These are phyloP conservation scores for Filosporella fistucella DNA, from an alignment of 495 filamentous ascomycete genomes.

Conservation along the genomic window DNA sequence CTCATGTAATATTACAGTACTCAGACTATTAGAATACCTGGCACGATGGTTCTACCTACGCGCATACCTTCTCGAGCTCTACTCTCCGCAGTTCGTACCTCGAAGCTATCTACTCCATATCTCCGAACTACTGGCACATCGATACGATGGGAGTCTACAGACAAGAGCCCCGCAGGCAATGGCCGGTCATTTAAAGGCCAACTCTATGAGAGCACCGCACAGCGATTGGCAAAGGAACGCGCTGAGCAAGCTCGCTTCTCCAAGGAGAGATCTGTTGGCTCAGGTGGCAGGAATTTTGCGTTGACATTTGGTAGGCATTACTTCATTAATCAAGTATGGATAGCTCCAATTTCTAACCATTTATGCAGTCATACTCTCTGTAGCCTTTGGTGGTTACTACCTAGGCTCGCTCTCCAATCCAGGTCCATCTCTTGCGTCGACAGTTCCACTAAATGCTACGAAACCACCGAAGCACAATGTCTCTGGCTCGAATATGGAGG, in stretches of 20 bases:
- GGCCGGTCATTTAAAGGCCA: constrained; percentile 72
- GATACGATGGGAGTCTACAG: constrained; percentile 18
- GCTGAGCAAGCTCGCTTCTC: constrained; percentile 64
- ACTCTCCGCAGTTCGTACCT: constrained; percentile 7
- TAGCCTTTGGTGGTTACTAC: constrained; percentile 63
- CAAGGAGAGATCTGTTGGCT: constrained; percentile 45
- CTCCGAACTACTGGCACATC: constrained; percentile 4
- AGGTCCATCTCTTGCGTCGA: constrained; percentile 62
- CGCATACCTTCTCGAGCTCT: constrained; percentile 18
- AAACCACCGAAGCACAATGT: constrained; percentile 64
- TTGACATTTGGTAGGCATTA: constrained; percentile 53
- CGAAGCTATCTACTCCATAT: constrained; percentile 2
- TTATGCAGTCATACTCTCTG: constrained; percentile 49
- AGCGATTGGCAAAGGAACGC: constrained; percentile 70
- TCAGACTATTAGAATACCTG: background rate
- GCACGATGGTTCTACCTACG: constrained; percentile 15
- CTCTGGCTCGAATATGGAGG: constrained; percentile 72
- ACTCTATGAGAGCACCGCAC: constrained; percentile 77
- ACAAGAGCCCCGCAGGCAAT: constrained; percentile 8
- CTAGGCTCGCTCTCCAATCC: constrained; percentile 59
- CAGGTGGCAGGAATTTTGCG: constrained; percentile 51
- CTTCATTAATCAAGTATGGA: background rate
- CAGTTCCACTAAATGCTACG: constrained; percentile 59
- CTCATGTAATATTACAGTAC: constrained; percentile 3
- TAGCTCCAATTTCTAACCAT: constrained; percentile 9